phyloP scores from a whole-genome alignment of 768 basidiomycete genomes.

The Symmetrospora coprosmae region DNA sequence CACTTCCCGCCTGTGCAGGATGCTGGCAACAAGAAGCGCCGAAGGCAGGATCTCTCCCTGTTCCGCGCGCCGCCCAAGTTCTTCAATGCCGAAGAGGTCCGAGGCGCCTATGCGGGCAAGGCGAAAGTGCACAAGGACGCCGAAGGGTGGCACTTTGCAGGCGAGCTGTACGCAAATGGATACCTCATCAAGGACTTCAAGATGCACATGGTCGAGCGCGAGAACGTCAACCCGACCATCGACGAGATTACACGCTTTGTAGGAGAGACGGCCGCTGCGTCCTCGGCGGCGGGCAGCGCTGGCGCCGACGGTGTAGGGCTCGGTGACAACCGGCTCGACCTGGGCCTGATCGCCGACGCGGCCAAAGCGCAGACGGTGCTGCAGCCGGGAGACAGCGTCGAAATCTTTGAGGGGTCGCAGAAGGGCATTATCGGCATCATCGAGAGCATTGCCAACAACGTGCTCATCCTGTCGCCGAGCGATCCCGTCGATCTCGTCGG shows the following conservation, averaged over 20 bases:
- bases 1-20: too few species aligned
- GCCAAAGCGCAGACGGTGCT: slow-evolving; percentile 78
- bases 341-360: slow-evolving; percentile 82
- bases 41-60: slow-evolving; percentile 43
- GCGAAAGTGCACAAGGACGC: slow-evolving; percentile 50
- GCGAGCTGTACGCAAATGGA: slow-evolving; percentile 85
- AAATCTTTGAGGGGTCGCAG: slow-evolving; percentile 95
- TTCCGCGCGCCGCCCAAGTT: slow-evolving; percentile 71
- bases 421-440: slow-evolving; percentile 82
- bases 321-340: slow-evolving; percentile 50
- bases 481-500: slow-evolving; percentile 41
- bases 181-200: slow-evolving; percentile 95
- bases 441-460: slow-evolving; percentile 71
- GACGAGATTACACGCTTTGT: slow-evolving; percentile 92
- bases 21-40: slow-evolving; percentile 60
- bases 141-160: slow-evolving; percentile 60
- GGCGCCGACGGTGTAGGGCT: not conserved
- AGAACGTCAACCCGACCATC: slow-evolving; percentile 84
- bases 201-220: slow-evolving; percentile 56
- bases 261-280: slow-evolving; percentile 21
- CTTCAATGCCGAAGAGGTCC: slow-evolving; percentile 85
- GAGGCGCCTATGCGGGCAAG: slow-evolving; percentile 68
- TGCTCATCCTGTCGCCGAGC: slow-evolving; percentile 52
- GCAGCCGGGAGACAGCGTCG: slow-evolving; percentile 95
- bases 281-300: not conserved